Conservation (phyloP, 2,329 filamentous ascomycete species). For the Alternaria rosae region DNA sequence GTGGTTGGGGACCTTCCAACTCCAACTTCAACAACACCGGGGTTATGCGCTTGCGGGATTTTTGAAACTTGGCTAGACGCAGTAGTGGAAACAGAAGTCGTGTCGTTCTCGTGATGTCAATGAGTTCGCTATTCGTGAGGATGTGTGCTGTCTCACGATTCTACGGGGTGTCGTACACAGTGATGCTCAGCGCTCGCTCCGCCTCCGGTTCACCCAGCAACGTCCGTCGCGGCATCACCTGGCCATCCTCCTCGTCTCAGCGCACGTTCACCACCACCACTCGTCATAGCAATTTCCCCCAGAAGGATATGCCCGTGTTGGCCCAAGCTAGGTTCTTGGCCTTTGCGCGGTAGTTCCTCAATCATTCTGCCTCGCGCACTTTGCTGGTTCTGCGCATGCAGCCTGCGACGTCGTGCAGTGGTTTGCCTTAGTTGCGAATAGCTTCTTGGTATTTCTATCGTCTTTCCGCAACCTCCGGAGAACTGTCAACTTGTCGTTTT, state of each 20-base stretch:
- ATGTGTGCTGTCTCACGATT: constrained; percentile 12
- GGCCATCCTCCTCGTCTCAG: constrained; percentile 1
- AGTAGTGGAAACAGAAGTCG: not conserved
- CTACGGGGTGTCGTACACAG: not conserved
- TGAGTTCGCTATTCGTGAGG: not conserved
- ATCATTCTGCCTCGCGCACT: not conserved
- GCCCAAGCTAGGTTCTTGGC: not conserved
- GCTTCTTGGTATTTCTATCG: not conserved
- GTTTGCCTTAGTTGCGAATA: not conserved
- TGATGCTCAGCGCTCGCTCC: constrained; percentile 4
- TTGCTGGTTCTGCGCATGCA: not conserved
- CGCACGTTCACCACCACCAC: constrained; percentile 13
- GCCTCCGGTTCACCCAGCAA: constrained; percentile 27
- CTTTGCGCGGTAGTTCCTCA: not conserved
- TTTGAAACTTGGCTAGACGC: constrained; percentile 6
- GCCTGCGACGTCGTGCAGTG: constrained; percentile 2
- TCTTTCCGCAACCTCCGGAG: constrained; percentile 8
- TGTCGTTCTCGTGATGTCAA: constrained; percentile 10
- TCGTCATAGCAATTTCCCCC: constrained; percentile 2
- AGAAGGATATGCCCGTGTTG: not conserved
- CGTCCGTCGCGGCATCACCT: constrained; percentile 1
- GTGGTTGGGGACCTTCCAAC: constrained; percentile 17
- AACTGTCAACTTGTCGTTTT: not conserved
- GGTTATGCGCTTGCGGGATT: constrained; percentile 13
- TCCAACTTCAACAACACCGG: constrained; percentile 6